Conservation (phyloP, 176 grass and related monocot species). For the Neostapfia colusana region DNA sequence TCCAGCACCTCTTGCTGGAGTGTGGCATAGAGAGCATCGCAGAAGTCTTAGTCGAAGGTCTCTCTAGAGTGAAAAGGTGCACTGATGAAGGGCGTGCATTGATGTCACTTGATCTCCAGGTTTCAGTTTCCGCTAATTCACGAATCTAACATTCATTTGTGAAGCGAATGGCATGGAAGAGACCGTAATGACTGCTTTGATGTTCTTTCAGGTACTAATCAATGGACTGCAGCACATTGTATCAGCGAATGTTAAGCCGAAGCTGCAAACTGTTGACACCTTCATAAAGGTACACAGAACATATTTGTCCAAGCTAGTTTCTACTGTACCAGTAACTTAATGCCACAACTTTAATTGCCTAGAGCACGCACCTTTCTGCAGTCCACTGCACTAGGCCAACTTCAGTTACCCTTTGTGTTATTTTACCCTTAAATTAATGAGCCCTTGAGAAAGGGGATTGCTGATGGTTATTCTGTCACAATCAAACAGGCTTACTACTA, state of each 20-base stretch:
- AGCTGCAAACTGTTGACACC: constrained; percentile 84
- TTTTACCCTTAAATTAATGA: constrained; percentile 3
- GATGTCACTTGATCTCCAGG: constrained; percentile 99
- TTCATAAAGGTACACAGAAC: constrained; percentile 73
- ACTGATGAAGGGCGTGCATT: constrained; percentile 93
- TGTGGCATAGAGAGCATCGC: constrained; percentile 81
- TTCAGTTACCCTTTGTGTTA: background rate
- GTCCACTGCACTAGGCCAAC: background rate
- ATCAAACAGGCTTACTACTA: constrained; percentile 91
- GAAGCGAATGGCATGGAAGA: constrained; percentile 21
- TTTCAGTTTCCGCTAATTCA: constrained; percentile 32
- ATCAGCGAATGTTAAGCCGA: constrained; percentile 82
- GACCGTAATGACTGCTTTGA: background rate
- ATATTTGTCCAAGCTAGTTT: constrained; percentile 1
- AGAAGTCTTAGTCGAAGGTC: constrained; percentile 89
- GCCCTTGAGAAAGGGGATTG: constrained; percentile 11
- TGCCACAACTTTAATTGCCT: background rate
- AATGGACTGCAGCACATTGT: constrained; percentile 93
- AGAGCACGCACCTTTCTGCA: background rate
- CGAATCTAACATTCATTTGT: background rate
- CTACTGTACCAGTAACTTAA: constrained; percentile 19
- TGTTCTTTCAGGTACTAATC: constrained; percentile 85
- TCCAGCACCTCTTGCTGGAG: constrained; percentile 79
- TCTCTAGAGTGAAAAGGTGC: constrained; percentile 94
- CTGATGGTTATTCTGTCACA: background rate